Percentiles rank a stretch among this genome's conserved stretches.
These are phyloP conservation scores for Cyberlindnera lachancei DNA, from an alignment of 805 yeast species.

Conservation along the genomic window DNA sequence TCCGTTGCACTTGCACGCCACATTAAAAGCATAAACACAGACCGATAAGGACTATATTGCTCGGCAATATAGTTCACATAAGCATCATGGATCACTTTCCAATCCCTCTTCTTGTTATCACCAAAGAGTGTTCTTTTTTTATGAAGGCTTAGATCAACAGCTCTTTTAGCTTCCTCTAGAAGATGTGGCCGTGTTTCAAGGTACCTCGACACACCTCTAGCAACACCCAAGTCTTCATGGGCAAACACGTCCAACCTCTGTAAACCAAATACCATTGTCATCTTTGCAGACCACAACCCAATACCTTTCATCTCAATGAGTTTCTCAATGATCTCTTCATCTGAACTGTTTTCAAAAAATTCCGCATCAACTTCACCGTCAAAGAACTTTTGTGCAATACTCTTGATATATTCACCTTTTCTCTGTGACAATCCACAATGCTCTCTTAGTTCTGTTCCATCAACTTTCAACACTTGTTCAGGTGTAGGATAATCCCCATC, in stretches of 20 bases:
- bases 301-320: constrained; percentile 58
- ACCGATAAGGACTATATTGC: constrained; percentile 56
- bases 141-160: constrained; percentile 26
- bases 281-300: constrained; percentile 83
- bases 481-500: constrained; percentile 35
- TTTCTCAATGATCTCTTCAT: constrained; percentile 41
- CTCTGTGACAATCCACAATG: constrained; percentile 61
- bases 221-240: constrained; percentile 74
- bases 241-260: constrained; percentile 66
- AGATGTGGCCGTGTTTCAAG: constrained; percentile 45
- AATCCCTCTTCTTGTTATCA: constrained; percentile 42
- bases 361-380: constrained; percentile 28
- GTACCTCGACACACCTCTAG: constrained; percentile 70
- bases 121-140: constrained; percentile 29
- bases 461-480: constrained; percentile 30
- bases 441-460: constrained; percentile 42
- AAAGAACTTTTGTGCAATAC: constrained; percentile 44
- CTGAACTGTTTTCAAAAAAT: constrained; percentile 30
- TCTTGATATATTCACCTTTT: constrained; percentile 56
- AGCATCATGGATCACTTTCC: constrained; percentile 62
- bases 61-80: constrained; percentile 48
- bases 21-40: constrained; percentile 59
- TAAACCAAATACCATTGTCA: constrained; percentile 73
- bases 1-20: constrained; percentile 63
- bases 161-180: constrained; percentile 35